These are phyloP conservation scores for Tuber brumale DNA, from an alignment of 495 filamentous ascomycete species.

Conservation along the genomic window DNA sequence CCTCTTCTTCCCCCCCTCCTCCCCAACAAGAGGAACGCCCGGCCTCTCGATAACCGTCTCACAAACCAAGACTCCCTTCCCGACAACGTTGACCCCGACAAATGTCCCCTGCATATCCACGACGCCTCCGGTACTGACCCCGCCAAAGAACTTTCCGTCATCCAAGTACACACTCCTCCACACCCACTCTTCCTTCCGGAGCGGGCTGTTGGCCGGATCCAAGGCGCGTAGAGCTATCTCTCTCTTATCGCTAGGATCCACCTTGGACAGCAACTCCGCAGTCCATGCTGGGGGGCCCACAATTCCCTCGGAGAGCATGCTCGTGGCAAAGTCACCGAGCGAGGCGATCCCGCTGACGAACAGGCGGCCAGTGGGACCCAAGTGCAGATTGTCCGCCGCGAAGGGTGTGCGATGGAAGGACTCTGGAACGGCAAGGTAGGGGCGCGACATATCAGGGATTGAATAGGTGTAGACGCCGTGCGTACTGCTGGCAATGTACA, in stretches of 20 bases:
- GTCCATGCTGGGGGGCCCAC: slow-evolving; percentile 21
- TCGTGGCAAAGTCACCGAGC: slow-evolving; percentile 2
- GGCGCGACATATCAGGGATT: slow-evolving; percentile 12
- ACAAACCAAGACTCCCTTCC: slow-evolving; percentile 32
- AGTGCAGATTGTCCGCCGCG: slow-evolving; percentile 28
- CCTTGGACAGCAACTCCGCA: slow-evolving; percentile 25
- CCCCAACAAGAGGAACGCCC: neutral
- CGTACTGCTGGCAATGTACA: slow-evolving; percentile 20
- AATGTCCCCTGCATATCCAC: slow-evolving; percentile 22
- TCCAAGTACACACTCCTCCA: slow-evolving; percentile 40
- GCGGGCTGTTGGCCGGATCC: slow-evolving; percentile 29
- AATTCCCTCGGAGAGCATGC: slow-evolving; percentile 16
- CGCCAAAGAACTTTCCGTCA: slow-evolving; percentile 34
- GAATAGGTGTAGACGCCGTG: slow-evolving; percentile 33
- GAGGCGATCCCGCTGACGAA: slow-evolving; percentile 19
- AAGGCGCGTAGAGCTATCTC: slow-evolving; percentile 26
- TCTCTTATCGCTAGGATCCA: slow-evolving; percentile 16
- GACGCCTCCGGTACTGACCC: slow-evolving; percentile 27
- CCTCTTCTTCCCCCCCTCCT: no score
- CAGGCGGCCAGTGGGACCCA: slow-evolving; percentile 13
- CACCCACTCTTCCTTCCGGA: slow-evolving; percentile 33
- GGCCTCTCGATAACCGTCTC: slow-evolving; percentile 24
- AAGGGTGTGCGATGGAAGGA: slow-evolving; percentile 31
- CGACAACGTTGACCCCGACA: slow-evolving; percentile 35
- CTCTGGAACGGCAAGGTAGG: slow-evolving; percentile 8